Percentiles rank a stretch among this genome's conserved stretches.
phyloP scores from a whole-genome alignment of 2,329 filamentous ascomycete genomes.

The Didymella lethalis region DNA sequence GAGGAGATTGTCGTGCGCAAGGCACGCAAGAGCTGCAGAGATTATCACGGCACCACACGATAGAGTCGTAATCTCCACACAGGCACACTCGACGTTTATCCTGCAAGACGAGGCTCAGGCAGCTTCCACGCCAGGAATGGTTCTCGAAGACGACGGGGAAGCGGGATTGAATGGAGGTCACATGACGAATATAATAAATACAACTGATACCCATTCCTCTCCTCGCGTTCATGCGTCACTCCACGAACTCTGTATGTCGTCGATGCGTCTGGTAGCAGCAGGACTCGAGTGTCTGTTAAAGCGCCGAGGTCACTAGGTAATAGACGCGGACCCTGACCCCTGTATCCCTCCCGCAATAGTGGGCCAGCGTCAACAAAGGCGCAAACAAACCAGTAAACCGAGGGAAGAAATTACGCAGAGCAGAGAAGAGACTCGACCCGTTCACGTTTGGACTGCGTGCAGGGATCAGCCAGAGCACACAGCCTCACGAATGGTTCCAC shows the following conservation, averaged over 20 bases:
- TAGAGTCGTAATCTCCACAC: neutral
- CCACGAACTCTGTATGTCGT: neutral
- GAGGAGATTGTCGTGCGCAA: neutral
- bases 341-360: slow-evolving; percentile 12
- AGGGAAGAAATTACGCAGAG: neutral
- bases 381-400: neutral
- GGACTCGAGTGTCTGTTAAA: slow-evolving; percentile 1
- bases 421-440: neutral
- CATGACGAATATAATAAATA: slow-evolving; percentile 11
- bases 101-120: slow-evolving; percentile 1
- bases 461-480: neutral
- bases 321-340: slow-evolving; percentile 7
- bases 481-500: neutral
- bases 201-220: slow-evolving; percentile 8
- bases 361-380: slow-evolving; percentile 18
- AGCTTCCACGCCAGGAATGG: slow-evolving; percentile 13
- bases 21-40: neutral
- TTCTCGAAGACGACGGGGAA: slow-evolving; percentile 1
- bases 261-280: neutral
- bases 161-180: neutral
- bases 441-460: neutral
- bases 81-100: too few species aligned
- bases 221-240: neutral
- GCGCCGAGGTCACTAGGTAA: slow-evolving; percentile 1
- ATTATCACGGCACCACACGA: neutral